Conservation (phyloP, 371 early-diverging fungal species). For the Blastocladiella emersonii region DNA sequence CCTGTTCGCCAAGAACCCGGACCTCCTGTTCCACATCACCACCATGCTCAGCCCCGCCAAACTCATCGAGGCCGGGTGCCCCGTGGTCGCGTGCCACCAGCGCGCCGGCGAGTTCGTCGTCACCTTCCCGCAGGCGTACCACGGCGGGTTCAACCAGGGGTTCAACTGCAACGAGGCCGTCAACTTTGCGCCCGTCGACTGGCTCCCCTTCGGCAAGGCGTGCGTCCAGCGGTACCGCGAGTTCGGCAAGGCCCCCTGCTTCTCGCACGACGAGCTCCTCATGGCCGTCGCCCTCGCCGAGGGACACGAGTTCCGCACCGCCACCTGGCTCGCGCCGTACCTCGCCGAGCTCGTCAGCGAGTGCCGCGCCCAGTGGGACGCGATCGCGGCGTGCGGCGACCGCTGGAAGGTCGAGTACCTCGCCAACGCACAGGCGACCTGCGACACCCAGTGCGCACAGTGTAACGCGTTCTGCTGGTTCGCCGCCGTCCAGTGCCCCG, state of each 20-base stretch:
- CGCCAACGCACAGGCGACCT: not conserved
- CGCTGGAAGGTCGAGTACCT: not conserved
- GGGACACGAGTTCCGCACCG: not conserved
- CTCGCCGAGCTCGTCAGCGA: not conserved
- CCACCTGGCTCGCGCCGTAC: not conserved
- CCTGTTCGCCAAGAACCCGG: slow-evolving; percentile 78
- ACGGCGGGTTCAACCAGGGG: slow-evolving; percentile 94
- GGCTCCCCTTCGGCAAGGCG: slow-evolving; percentile 69
- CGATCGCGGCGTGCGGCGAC: not conserved
- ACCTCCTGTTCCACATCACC: slow-evolving; percentile 79
- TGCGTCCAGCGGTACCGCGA: slow-evolving; percentile 66
- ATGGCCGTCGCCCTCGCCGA: not conserved
- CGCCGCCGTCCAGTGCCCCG: not conserved
- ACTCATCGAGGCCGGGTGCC: slow-evolving; percentile 56
- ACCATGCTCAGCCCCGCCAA: slow-evolving; percentile 76
- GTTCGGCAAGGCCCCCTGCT: slow-evolving; percentile 69
- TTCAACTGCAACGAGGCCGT: slow-evolving; percentile 94
- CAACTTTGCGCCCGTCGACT: slow-evolving; percentile 85
- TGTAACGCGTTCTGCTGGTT: not conserved
- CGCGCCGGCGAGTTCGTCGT: slow-evolving; percentile 86
- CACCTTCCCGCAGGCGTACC: slow-evolving; percentile 90
- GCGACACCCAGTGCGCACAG: not conserved
- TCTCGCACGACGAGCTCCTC: slow-evolving; percentile 84
- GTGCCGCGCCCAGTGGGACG: not conserved
- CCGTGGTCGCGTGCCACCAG: slow-evolving; percentile 70